phyloP scores from a whole-genome alignment of 352 stramenopile genomes.

The Globisporangium emineosum region DNA sequence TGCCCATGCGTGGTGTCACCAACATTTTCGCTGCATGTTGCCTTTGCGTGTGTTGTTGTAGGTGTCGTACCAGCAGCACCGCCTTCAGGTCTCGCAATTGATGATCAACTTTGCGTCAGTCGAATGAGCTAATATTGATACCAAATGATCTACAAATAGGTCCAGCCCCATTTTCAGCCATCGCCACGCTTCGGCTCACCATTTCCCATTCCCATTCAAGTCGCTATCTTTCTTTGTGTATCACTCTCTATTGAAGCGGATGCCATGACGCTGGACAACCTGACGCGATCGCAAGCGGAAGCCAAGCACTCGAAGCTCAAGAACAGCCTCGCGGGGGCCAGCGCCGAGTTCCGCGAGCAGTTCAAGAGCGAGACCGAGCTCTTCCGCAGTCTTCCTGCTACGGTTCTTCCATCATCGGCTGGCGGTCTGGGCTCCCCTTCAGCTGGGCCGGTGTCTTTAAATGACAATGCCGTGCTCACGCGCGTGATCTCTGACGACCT shows the following conservation, averaged over 20 bases:
- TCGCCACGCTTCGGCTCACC: no score
- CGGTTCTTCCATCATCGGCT: background rate
- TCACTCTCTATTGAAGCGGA: background rate
- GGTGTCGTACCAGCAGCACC: conserved; percentile 59
- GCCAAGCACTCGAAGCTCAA: conserved; percentile 50
- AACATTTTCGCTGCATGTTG: background rate
- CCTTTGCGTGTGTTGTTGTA: background rate
- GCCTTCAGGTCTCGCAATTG: conserved; percentile 48
- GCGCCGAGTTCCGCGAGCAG: conserved; percentile 42
- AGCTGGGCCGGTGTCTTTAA: background rate
- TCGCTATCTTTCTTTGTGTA: background rate
- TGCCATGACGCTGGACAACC: conserved; percentile 62
- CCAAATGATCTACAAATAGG: background rate
- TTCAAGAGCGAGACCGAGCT: conserved; percentile 46
- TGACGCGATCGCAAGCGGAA: conserved; percentile 58
- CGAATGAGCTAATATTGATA: conserved; percentile 18
- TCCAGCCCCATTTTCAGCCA: no score
- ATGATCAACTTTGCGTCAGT: conserved; percentile 68
- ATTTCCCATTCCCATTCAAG: no score
- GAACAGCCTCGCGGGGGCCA: conserved; percentile 46
- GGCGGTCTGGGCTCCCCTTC: background rate
- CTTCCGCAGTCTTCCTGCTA: conserved; percentile 36
- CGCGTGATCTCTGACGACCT: conserved; percentile 34
- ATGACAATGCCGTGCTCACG: background rate
- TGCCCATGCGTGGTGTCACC: background rate